A percentile compares a stretch with the other conserved stretches of the same genome.
These are phyloP conservation scores for Monosporascus sp. DNA, from an alignment of 2,329 filamentous ascomycete genomes.

Conservation along the genomic window DNA sequence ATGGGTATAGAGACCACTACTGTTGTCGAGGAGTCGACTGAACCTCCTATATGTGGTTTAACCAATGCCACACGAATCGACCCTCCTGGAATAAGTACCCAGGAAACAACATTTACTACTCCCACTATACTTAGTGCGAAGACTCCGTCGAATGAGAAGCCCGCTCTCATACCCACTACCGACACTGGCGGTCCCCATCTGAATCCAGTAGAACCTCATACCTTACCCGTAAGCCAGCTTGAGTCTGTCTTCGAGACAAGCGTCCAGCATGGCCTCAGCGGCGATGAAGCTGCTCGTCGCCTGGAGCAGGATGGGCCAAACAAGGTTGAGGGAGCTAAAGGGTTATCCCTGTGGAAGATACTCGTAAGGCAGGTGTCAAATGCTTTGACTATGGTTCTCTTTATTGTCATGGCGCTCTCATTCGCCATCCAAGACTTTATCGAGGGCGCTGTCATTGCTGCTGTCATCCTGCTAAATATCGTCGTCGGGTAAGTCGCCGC, in stretches of 20 bases:
- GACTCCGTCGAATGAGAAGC: constrained; percentile 5
- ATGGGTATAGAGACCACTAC: constrained; percentile 28
- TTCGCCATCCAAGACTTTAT: constrained; percentile 62
- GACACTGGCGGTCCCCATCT: constrained; percentile 3
- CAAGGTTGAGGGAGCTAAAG: constrained; percentile 65
- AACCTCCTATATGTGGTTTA: constrained; percentile 29
- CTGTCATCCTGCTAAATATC: constrained; percentile 64
- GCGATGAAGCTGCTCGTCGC: constrained; percentile 59
- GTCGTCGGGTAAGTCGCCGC: constrained; percentile 52
- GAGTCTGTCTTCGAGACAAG: constrained; percentile 36
- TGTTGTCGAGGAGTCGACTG: constrained; percentile 30
- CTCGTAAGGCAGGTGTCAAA: constrained; percentile 73
- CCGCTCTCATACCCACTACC: constrained; percentile 3
- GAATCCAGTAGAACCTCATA: constrained; percentile 21
- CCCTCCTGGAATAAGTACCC: constrained; percentile 11
- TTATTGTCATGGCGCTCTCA: constrained; percentile 68
- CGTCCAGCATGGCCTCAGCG: constrained; percentile 56
- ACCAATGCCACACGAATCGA: constrained; percentile 16
- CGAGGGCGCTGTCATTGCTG: constrained; percentile 58
- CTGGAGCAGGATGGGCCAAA: constrained; percentile 64
- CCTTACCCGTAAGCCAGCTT: constrained; percentile 23
- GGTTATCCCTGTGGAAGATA: constrained; percentile 69
- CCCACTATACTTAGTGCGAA: constrained; percentile 1
- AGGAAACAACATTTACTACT: constrained; percentile 5
- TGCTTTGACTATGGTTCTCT: constrained; percentile 68